Evolutionary conservation across 2,329 filamentous ascomycete genomes (phyloP), one percentile per base, ranked within the genome.

Genomic region (Fusarium fracticaudum): DNA sequence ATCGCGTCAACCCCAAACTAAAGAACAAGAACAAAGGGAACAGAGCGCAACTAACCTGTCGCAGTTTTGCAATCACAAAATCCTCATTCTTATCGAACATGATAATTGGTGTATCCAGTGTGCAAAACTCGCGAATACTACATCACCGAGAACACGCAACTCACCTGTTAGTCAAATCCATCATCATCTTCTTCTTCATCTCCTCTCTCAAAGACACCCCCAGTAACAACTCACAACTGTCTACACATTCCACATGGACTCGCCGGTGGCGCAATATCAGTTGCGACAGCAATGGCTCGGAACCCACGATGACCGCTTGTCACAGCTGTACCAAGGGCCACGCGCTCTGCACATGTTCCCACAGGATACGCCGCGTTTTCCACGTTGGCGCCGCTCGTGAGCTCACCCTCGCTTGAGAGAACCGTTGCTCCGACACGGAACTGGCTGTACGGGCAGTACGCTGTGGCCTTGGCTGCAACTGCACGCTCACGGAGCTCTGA

Each of bases 221-320:
- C 38, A 37, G 18, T 38, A 38, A 60, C 44, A 59, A 87, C 90
- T 85, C 81, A 94, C 92, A 96, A 97, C 82, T 98, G 96, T 78
- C 96, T 88, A 82, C 96, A 98, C 95, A 98, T 98, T 63, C 96
- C 96, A 81, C 96, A 99, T 1, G 96, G 96, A 71, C 92, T 91
- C 54, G 89, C 89, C 8, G 91, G 90, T 37, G 90, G 89, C 38
- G 83, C 84, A 47, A 93, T 92, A 80, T 98, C 93, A 11, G 95
- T 97, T 12, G 93, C 89, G 8, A 99, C 95, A 22, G 93, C 96
- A 29, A 99, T 83, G 26, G 95, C 96, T 79, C 90, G 91, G 84
- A 97, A 94, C 14, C 60, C 78, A 40, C 82, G 83, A 74, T 88
- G 83, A 7, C 89, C 89, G 59, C 85, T 85, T 12, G 90, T 89